A percentile compares a stretch with the other conserved stretches of the same genome.
These are phyloP conservation scores for Geosiphon pyriformis DNA, from an alignment of 192 early-diverging fungal genomes.

Conservation along the genomic window DNA sequence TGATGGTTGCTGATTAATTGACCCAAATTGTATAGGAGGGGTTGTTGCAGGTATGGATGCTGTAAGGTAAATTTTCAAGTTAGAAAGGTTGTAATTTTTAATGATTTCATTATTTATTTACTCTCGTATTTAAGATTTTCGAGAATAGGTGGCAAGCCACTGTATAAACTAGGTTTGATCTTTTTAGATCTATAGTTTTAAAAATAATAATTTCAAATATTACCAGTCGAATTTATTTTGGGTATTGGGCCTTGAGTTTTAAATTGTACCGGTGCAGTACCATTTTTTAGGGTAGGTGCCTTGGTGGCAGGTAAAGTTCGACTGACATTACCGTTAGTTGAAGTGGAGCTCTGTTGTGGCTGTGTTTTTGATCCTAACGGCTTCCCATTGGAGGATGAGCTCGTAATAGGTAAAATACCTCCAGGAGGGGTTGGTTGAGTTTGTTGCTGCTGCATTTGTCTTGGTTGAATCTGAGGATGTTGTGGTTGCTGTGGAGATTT, in stretches of 20 bases:
- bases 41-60: not conserved
- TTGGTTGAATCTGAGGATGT: constrained; percentile 12
- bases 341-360: constrained; percentile 9
- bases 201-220: too few relatives aligned
- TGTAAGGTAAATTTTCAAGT: not conserved
- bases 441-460: constrained; percentile 14
- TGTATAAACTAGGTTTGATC: too few relatives aligned
- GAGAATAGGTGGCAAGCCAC: too few relatives aligned
- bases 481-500: constrained; percentile 1
- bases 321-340: constrained; percentile 7
- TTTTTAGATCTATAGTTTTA: too few relatives aligned
- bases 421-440: constrained; percentile 3
- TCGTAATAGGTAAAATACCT: not conserved
- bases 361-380: constrained; percentile 16
- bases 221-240: too few relatives aligned
- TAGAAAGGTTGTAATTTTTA: not conserved
- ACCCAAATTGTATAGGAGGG: constrained; percentile 17
- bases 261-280: not conserved
- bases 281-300: constrained; percentile 1
- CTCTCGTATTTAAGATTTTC: too few relatives aligned
- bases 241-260: too few relatives aligned
- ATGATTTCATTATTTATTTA: too few relatives aligned
- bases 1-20: constrained; percentile 1
- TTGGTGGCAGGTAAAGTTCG: not conserved
- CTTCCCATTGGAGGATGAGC: constrained; percentile 24